These are phyloP conservation scores for Colletotrichum sp. DNA, from an alignment of 2,329 filamentous ascomycete genomes.

Conservation along the genomic window DNA sequence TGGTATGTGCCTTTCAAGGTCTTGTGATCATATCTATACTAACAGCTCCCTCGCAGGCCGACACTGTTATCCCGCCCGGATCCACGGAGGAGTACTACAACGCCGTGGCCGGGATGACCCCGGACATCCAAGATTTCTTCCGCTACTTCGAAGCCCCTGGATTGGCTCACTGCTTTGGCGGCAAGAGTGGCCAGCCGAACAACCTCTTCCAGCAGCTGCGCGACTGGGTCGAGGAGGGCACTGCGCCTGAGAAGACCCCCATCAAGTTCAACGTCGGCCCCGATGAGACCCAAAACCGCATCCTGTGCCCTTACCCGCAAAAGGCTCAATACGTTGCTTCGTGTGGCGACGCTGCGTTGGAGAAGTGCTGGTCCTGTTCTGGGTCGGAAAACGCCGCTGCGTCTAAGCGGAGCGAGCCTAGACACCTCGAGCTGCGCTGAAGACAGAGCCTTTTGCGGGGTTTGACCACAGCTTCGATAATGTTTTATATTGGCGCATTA, in stretches of 20 bases:
- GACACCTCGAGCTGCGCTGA: neutral
- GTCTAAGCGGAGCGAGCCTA: neutral
- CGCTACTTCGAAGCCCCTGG: constrained; percentile 35
- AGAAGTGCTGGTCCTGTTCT: neutral
- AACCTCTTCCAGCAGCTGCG: constrained; percentile 28
- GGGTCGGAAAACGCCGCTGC: neutral
- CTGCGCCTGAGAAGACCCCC: constrained; percentile 22
- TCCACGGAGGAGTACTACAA: constrained; percentile 32
- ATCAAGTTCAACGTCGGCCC: neutral
- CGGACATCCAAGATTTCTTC: constrained; percentile 31
- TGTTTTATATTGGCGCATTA: neutral
- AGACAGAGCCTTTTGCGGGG: too few relatives aligned
- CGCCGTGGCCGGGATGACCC: constrained; percentile 18
- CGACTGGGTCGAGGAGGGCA: constrained; percentile 35
- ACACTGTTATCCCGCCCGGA: constrained; percentile 19
- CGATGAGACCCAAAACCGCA: constrained; percentile 29
- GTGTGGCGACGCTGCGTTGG: neutral
- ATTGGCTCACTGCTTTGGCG: constrained; percentile 33
- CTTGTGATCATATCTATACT: neutral
- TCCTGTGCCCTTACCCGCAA: constrained; percentile 41
- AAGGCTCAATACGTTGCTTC: constrained; percentile 27
- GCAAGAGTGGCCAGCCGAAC: constrained; percentile 26
- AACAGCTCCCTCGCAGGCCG: constrained; percentile 29
- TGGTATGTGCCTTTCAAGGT: neutral
- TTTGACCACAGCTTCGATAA: neutral